Evolutionary conservation across 116 monocot genomes (phyloP).

Genomic region (Papilionanthe hybrid): DNA sequence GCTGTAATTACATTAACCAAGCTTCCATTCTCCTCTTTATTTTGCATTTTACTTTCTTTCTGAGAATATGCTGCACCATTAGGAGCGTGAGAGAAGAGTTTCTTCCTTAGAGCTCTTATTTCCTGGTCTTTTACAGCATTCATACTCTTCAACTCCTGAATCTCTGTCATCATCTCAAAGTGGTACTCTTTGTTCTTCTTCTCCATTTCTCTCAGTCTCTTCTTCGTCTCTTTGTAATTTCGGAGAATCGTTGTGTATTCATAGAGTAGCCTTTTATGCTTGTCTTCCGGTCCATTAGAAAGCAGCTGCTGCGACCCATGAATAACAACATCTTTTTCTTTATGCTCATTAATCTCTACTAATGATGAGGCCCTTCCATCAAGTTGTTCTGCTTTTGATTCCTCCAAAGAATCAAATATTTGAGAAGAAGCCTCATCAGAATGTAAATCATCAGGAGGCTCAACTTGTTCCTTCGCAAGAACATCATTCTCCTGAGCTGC

Average conservation of each 20-base stretch:
- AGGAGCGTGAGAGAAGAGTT: conserved; percentile 17
- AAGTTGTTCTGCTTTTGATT: neutral
- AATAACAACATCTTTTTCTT: neutral
- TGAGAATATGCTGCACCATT: conserved; percentile 10
- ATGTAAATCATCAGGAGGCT: neutral
- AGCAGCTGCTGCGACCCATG: conserved; percentile 14
- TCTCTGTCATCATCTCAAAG: conserved; percentile 29
- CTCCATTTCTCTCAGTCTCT: conserved; percentile 50
- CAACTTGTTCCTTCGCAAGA: neutral
- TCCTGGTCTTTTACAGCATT: conserved; percentile 68
- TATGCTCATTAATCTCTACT: neutral
- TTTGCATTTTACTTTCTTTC: neutral
- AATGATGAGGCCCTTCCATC: neutral
- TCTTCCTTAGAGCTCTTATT: conserved; percentile 49
- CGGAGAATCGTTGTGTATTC: conserved; percentile 42
- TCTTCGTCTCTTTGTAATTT: conserved; percentile 50
- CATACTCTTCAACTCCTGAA: conserved; percentile 46
- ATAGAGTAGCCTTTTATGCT: conserved; percentile 35
- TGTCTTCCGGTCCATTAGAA: conserved; percentile 21
- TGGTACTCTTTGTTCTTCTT: conserved; percentile 55
- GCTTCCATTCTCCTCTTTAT: neutral
- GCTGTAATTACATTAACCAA: neutral
- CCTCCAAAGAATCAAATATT: neutral
- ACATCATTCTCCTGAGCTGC: neutral
- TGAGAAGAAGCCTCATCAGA: neutral